Base-by-base conservation (phyloP, 257 asterid species). In the Perilla frutescens region DNA sequence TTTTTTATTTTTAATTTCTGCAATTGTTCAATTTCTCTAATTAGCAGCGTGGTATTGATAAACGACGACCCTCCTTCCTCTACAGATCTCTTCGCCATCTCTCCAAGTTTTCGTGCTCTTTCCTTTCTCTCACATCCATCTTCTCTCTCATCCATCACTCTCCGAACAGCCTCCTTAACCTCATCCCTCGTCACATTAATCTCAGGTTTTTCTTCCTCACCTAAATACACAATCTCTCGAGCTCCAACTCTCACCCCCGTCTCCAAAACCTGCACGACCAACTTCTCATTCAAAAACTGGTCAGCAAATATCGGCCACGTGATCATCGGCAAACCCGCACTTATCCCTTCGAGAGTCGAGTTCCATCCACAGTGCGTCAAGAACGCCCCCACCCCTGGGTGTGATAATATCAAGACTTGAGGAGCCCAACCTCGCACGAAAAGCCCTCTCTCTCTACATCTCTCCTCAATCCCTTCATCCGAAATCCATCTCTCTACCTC, bases 11-110 rank as follows among this genome's bases (percentile, higher is more conserved):
- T 20, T 20, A 20, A 20, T 20, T 31, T 71, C 49, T 8, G n/a
- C 68, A 71, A 8, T 8, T 47, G 58, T 1, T 60, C 60, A 45
- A 72, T 49, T 39, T 78, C 83, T 36, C 47, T 37, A 1, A 77
- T 61, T 2, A 80, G 31, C 53, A 37, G 0, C 8, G 36, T 12
- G 31, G 71, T 20, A 41, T 74, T 71, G 9, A 15, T 37, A 12
- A 39, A 60, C 32, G 87, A 83, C 12, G 85, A 77, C 3, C 87
- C 81, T 0, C 81, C 81, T 56, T 70, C 80, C 39, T 76, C 82
- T 1, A 65, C 37, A 1, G 84, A 58, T 10, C 62, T 76, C 50
- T 63, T 65, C 53, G 84, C 84, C 78, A 63, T 68, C 41, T 61
- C 51, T 41, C 80, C 85, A 13, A 81, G 48, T 49, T 72, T 45